Conservation (phyloP, 768 basidiomycete genomes). For the Boletus rex-veris region DNA sequence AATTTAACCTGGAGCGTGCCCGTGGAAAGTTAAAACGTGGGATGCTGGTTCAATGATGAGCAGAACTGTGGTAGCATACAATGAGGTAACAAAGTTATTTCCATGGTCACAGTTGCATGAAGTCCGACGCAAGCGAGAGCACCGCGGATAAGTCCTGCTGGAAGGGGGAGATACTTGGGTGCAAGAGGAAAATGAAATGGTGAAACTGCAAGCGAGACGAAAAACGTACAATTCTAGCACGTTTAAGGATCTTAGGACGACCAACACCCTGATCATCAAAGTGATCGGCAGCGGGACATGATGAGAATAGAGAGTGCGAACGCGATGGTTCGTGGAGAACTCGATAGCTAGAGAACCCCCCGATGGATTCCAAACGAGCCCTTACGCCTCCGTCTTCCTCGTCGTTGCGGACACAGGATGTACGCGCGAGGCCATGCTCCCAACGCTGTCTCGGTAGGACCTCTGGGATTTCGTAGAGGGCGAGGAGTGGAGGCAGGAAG, state of each 20-base stretch:
- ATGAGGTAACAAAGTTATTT: conserved; percentile 80
- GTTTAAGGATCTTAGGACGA: conserved; percentile 64
- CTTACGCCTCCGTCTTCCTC: conserved; percentile 75
- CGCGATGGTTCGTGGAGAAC: conserved; percentile 93
- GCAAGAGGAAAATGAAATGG: background rate
- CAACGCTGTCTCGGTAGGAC: conserved; percentile 34
- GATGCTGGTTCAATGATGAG: background rate
- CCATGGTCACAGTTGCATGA: conserved; percentile 56
- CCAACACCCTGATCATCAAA: conserved; percentile 51
- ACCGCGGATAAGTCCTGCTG: conserved; percentile 81
- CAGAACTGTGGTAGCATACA: conserved; percentile 46
- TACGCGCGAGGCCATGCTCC: conserved; percentile 24
- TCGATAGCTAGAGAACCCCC: conserved; percentile 42
- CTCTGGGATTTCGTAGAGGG: conserved; percentile 34
- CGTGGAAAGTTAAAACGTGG: conserved; percentile 21
- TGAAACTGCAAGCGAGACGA: background rate
- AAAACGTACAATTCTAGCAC: conserved; percentile 62
- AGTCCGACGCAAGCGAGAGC: conserved; percentile 76
- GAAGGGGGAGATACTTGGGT: conserved; percentile 71
- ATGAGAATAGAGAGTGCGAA: conserved; percentile 33
- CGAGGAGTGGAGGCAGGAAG: conserved; percentile 43
- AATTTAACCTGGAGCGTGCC: conserved; percentile 59
- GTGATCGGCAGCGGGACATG: background rate
- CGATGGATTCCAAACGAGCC: conserved; percentile 74
- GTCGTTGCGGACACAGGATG: conserved; percentile 31